Evolutionary conservation across 306 rosid species (phyloP).

Genomic region (Cicer bijugum): DNA sequence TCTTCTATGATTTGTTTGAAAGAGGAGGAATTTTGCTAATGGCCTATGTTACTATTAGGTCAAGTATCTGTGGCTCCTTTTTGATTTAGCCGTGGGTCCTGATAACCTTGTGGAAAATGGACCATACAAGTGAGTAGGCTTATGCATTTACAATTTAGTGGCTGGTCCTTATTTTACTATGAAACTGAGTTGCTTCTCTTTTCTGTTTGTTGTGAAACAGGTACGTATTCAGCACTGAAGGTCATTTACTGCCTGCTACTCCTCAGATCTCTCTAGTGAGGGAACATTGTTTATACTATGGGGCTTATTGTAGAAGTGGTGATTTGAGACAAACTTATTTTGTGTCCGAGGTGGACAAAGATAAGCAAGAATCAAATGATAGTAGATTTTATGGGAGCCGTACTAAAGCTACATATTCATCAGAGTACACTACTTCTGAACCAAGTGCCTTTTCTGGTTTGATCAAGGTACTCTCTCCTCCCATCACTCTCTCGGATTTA

Average conservation of each 20-base stretch:
- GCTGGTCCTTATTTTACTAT: constrained; percentile 17
- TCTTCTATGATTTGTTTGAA: constrained; percentile 24
- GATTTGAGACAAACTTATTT: constrained; percentile 48
- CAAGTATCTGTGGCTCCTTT: constrained; percentile 97
- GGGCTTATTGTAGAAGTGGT: constrained; percentile 74
- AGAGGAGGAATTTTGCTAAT: constrained; percentile 38
- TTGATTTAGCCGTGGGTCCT: constrained; percentile 92
- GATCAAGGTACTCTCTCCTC: constrained; percentile 65
- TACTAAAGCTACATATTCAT: constrained; percentile 50
- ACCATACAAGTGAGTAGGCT: constrained; percentile 83
- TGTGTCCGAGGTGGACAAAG: constrained; percentile 52
- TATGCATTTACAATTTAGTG: constrained; percentile 40
- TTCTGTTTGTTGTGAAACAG: constrained; percentile 49
- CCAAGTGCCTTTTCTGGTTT: constrained; percentile 63
- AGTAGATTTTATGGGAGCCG: constrained; percentile 53
- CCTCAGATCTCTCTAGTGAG: constrained; percentile 79
- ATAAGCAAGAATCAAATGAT: constrained; percentile 68
- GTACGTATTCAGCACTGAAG: constrained; percentile 95
- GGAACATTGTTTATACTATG: constrained; percentile 83
- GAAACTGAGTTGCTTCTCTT: constrained; percentile 21
- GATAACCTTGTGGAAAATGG: constrained; percentile 96
- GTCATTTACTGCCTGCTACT: constrained; percentile 90
- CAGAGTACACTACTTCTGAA: constrained; percentile 55
- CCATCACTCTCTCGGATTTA: constrained; percentile 11
- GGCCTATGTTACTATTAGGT: constrained; percentile 57